These are phyloP conservation scores for Triticum monococcum DNA, from an alignment of 176 grass and related monocot genomes.

Conservation along the genomic window DNA sequence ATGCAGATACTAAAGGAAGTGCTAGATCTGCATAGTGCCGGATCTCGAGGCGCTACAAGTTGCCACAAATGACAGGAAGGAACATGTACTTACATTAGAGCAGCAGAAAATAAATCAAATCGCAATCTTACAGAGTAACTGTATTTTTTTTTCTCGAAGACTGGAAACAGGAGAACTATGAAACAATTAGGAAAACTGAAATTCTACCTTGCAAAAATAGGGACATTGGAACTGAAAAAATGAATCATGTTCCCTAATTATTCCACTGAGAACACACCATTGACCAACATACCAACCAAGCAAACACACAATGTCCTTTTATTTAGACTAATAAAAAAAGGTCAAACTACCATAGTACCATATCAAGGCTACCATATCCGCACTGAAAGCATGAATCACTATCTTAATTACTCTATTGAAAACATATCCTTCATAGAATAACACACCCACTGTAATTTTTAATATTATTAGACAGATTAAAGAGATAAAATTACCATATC, in stretches of 20 bases:
- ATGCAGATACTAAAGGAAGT: too few species aligned
- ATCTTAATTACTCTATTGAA: background rate
- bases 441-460: background rate
- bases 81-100: background rate
- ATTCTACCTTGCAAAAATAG: background rate
- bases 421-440: background rate
- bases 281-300: background rate
- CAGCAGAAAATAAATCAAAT: background rate
- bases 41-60: background rate
- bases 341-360: slow-evolving; percentile 55
- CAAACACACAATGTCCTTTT: background rate
- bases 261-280: background rate
- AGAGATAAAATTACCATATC: slow-evolving; percentile 52
- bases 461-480: slow-evolving; percentile 18
- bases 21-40: too few species aligned
- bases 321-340: background rate
- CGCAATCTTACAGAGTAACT: background rate
- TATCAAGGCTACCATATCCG: slow-evolving; percentile 31
- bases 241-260: background rate
- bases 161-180: background rate
- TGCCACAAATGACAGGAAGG: background rate
- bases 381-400: slow-evolving; percentile 7
- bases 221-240: slow-evolving; percentile 24
- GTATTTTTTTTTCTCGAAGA: background rate
- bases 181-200: background rate